A percentile compares a stretch with the other conserved stretches of the same genome.
Conservation (phyloP, 139 green algal species). For the Coelastrella sp. region DNA sequence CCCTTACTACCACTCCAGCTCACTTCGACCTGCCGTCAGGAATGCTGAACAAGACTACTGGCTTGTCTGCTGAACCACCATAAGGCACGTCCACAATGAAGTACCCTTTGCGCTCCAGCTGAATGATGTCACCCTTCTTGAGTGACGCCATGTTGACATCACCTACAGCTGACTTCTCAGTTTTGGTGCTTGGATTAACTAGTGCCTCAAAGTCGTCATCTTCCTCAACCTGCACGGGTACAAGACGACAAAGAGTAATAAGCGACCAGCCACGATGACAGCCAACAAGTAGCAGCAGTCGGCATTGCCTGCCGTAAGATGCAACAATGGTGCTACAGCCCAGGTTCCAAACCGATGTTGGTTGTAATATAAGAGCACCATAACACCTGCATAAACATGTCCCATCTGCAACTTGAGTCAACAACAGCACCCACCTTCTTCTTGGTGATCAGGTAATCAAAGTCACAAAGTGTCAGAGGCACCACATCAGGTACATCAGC, state of each 20-base stretch:
- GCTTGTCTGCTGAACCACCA: slow-evolving; percentile 51
- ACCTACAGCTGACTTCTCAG: slow-evolving; percentile 71
- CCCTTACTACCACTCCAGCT: too few species aligned
- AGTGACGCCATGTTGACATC: slow-evolving; percentile 95
- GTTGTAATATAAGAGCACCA: too few species aligned
- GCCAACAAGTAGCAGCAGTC: too few species aligned
- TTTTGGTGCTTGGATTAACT: slow-evolving; percentile 75
- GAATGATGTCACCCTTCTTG: slow-evolving; percentile 93
- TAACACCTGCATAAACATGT: too few species aligned
- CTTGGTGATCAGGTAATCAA: slow-evolving; percentile 97
- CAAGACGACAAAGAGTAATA: too few species aligned
- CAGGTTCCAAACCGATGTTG: too few species aligned
- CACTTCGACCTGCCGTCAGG: slow-evolving; percentile 85
- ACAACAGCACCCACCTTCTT: slow-evolving; percentile 80
- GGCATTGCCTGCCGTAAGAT: too few species aligned
- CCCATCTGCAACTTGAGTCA: too few species aligned
- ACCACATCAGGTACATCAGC: slow-evolving; percentile 60
- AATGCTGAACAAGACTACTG: slow-evolving; percentile 93
- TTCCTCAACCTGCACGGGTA: slow-evolving; percentile 91
- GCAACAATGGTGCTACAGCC: too few species aligned
- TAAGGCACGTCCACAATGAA: slow-evolving; percentile 92
- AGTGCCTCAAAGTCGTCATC: slow-evolving; percentile 89
- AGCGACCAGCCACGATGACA: too few species aligned
- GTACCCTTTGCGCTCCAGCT: slow-evolving; percentile 98
- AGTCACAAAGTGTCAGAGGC: slow-evolving; percentile 76